Base-by-base conservation (phyloP, 169 alveolate genomes). In the Plasmodium knowlesi region DNA sequence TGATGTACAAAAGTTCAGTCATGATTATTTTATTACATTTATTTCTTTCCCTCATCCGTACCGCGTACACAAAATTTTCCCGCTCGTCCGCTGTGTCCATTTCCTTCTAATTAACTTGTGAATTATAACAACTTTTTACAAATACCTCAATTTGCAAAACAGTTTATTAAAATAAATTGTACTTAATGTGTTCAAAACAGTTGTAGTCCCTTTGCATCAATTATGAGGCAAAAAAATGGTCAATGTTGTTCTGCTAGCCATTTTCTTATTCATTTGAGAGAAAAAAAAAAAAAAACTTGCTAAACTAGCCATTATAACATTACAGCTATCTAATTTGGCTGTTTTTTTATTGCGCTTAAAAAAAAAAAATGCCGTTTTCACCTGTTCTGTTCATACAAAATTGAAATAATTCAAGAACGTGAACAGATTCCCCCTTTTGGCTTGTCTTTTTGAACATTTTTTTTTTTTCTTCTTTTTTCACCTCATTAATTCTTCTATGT, bases 361-460 rank as follows among this genome's bases (percentile, higher is more conserved):
- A 81, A 82, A 82, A 82, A 82, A 82, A 82, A 82, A 82, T 41
- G 37, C 80, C 73, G 10, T 57, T 82, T 82, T 82, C 14, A 16
- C 19, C 90, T 82, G 6, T 32, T 10, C 53, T 82, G 81, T 54
- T 82, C 78, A 82, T 82, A 82, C 37, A 82, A 39, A 16, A 53
- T 28, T 82, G 90, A 61, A 28, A 30, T 53, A 82, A 53, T 61
- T 82, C 28, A 32, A 32, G 3, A 16, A 82, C 4, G 72, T 82
- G 61, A 53, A 54, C 46, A n/a, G 22, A n/a, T 12, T 54, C 57
- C 16, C 22, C 19, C 37, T 82, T 82, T 79, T 41, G 50, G 61
- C 72, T 79, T 41, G 61, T 39, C 70, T 41, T 41, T 79, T 79
- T 79, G 32, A 25, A 30, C 84, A 37, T 79, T 43, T 43, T 79